phyloP scores from a whole-genome alignment of 2,329 filamentous ascomycete genomes.

The Pestalotiopsis sp. region DNA sequence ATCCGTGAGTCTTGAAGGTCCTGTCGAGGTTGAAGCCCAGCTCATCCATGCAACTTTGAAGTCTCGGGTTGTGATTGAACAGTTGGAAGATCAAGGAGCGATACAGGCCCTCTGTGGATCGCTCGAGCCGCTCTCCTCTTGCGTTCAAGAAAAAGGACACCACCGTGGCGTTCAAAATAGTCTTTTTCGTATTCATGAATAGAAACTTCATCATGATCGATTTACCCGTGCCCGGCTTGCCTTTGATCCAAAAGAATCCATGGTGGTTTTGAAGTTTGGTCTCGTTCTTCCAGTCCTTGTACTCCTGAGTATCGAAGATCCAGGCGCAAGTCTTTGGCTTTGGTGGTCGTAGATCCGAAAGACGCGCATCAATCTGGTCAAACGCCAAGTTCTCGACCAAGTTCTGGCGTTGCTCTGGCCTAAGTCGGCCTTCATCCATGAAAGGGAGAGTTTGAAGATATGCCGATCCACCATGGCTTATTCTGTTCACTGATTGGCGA shows the following conservation, averaged over 20 bases:
- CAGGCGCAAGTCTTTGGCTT: constrained; percentile 10
- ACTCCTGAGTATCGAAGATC: constrained; percentile 5
- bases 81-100: constrained; percentile 49
- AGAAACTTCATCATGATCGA: constrained; percentile 14
- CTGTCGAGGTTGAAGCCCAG: not conserved
- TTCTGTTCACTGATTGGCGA: no score
- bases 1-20: not conserved
- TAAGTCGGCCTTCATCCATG: no score
- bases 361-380: not conserved
- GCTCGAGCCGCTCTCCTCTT: constrained; percentile 43
- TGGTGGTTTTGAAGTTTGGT: not conserved
- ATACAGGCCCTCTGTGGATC: constrained; percentile 46
- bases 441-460: no score
- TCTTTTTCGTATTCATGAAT: not conserved
- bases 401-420: no score
- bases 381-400: not conserved
- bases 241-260: constrained; percentile 11
- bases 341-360: not conserved
- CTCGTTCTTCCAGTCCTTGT: not conserved
- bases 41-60: not conserved
- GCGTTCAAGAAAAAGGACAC: constrained; percentile 52
- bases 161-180: constrained; percentile 1
- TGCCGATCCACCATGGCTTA: no score
- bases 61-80: constrained; percentile 28
- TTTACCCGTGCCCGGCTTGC: constrained; percentile 13